Evolutionary conservation across 2,329 filamentous ascomycete species (phyloP).

Genomic region (Phaeosphaeriaceae sp.): DNA sequence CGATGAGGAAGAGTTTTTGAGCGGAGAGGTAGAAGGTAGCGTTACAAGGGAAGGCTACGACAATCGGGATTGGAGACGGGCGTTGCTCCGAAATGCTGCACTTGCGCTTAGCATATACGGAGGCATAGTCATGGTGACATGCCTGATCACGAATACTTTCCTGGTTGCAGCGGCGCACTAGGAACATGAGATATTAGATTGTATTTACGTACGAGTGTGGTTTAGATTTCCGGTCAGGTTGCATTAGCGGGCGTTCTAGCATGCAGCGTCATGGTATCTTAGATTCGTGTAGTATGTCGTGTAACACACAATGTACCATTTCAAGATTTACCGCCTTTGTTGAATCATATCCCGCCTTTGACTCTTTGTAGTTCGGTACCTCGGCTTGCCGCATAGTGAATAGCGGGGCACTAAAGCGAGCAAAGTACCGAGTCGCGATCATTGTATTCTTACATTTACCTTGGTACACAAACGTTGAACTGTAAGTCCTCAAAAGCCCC

Average conservation of each 20-base stretch:
- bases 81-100: constrained; percentile 72
- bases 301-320: background rate
- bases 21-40: constrained; percentile 59
- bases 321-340: background rate
- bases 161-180: constrained; percentile 69
- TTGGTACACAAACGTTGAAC: background rate
- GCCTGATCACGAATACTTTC: constrained; percentile 83
- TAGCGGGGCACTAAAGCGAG: background rate
- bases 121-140: constrained; percentile 85
- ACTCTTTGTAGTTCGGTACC: background rate
- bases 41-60: constrained; percentile 54
- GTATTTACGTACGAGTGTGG: background rate
- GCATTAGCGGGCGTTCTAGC: constrained; percentile 6
- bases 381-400: background rate
- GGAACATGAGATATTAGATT: background rate
- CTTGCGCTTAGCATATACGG: constrained; percentile 84
- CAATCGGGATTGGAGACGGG: constrained; percentile 69
- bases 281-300: background rate
- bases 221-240: background rate
- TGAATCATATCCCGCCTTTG: background rate
- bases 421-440: background rate
- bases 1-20: constrained; percentile 71
- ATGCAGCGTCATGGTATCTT: background rate
- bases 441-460: background rate
- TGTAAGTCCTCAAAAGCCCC: background rate